Evolutionary conservation across 768 basidiomycete species (phyloP).

Genomic region (Lactarius quietus): DNA sequence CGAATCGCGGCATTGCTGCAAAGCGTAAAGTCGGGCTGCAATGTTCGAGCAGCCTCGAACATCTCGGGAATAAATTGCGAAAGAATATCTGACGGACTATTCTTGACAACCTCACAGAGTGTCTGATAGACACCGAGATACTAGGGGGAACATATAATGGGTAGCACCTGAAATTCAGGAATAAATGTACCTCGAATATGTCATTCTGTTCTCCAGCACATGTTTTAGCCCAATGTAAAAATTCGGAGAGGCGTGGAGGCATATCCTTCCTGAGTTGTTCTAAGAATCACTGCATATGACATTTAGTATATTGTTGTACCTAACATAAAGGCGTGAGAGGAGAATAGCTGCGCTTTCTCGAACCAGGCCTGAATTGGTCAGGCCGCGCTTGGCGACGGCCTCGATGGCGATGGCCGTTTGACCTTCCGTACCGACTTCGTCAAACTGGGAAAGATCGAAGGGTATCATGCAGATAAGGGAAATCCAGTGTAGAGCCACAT

Average conservation of each 20-base stretch:
- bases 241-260: conserved; percentile 5
- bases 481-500: conserved; percentile 87
- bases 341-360: conserved; percentile 78
- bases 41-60: conserved; percentile 41
- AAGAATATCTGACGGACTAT: conserved; percentile 53
- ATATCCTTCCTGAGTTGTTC: conserved; percentile 52
- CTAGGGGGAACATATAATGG: conserved; percentile 37
- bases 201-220: conserved; percentile 5
- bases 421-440: conserved; percentile 51
- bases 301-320: conserved; percentile 41
- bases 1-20: conserved; percentile 61
- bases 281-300: conserved; percentile 2
- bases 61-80: conserved; percentile 43
- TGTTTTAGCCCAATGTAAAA: conserved; percentile 19
- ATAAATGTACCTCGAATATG: conserved; percentile 22
- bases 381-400: conserved; percentile 49
- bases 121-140: conserved; percentile 65
- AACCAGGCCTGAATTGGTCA: conserved; percentile 74
- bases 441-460: conserved; percentile 85
- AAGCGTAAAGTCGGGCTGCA: conserved; percentile 43
- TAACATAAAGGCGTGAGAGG: conserved; percentile 76
- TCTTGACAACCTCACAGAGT: conserved; percentile 66
- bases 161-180: neutral
- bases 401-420: conserved; percentile 59
- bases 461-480: conserved; percentile 92